Base-by-base conservation (phyloP, 257 asterid species). In the Penstemon newberryi region DNA sequence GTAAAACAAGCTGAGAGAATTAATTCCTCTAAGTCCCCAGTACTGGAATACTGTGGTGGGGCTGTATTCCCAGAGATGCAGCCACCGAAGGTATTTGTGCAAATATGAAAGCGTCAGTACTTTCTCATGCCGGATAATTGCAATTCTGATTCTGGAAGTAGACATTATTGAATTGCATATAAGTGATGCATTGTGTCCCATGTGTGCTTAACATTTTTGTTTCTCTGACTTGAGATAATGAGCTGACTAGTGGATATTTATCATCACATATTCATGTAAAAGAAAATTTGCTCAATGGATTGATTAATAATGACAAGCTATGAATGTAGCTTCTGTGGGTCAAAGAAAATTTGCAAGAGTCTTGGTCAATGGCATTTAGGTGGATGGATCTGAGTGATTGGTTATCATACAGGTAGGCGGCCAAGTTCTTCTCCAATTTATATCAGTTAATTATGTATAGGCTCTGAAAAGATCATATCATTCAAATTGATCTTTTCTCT, bases 361-460 rank as follows among this genome's bases (percentile, higher is more conserved):
- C 97, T 52, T 93, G 99, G 99, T 79, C 99, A 44, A 75, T 93
- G 97, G 84, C 84, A 65, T 88, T 84, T 77, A 76, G 97, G 76
- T 93, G 99, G 97, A 93, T 90, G 97, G 97, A 93, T 77, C 83
- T 93, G 78, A 90, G 97, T 81, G 99, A 93, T 76, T 93, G 99
- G 99, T 78, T 93, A 70, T 88, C 99, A 13, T 93, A 77, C 77
- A 90, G 94, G 98, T 93, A 81, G 66, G 75, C 42, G 59, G 41
- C 45, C 6, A 50, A 52, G 19, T 65, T 58, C 49, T 47, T 10
- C 45, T 52, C 57, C 41, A 7, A 8, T 10, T 44, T 37, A 55
- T 56, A 40, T 70, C 72, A 15, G 61, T 44, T 71, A 59, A 42
- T 60, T 59, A 46, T 15, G 6, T 69, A 8, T 54, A 40, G 10